A percentile compares a stretch with the other conserved stretches of the same genome.
These are phyloP conservation scores for Aspergillus ellipticus DNA, from an alignment of 495 filamentous ascomycete species.

Conservation along the genomic window DNA sequence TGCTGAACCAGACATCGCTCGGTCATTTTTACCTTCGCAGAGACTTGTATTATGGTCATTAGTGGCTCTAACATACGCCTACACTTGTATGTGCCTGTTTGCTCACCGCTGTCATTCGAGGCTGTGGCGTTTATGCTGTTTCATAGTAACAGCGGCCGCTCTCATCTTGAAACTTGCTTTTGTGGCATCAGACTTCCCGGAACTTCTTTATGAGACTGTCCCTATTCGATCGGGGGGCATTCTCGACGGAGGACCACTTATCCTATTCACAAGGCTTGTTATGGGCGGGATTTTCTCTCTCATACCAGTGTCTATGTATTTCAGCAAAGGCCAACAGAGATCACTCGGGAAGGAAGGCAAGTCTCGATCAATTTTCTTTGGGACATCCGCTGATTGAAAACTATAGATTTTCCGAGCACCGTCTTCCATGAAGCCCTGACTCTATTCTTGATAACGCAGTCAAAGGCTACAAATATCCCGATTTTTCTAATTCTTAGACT, in stretches of 20 bases:
- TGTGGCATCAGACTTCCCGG: constrained; percentile 77
- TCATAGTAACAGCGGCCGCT: constrained; percentile 45
- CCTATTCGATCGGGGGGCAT: constrained; percentile 39
- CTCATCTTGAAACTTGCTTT: constrained; percentile 83
- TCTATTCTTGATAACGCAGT: constrained; percentile 83
- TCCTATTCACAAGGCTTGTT: constrained; percentile 39
- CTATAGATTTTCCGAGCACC: constrained; percentile 11
- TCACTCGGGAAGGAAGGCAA: constrained; percentile 12
- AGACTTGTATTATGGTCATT: constrained; percentile 70
- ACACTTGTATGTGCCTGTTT: constrained; percentile 35
- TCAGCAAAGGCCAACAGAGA: neutral
- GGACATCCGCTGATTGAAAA: constrained; percentile 7
- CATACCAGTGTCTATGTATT: constrained; percentile 30
- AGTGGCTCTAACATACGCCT: constrained; percentile 64
- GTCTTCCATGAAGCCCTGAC: constrained; percentile 64
- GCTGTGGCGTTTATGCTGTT: constrained; percentile 18
- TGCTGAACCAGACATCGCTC: constrained; percentile 80
- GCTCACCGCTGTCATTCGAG: constrained; percentile 26
- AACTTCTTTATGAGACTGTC: constrained; percentile 62
- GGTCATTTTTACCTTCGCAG: constrained; percentile 58
- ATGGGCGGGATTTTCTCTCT: constrained; percentile 46
- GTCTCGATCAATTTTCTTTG: neutral
- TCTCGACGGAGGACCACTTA: constrained; percentile 48
- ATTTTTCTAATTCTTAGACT: constrained; percentile 71
- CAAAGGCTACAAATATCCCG: constrained; percentile 75